Base-by-base conservation (phyloP, 2,329 filamentous ascomycete species). In the Daldinia sp. region DNA sequence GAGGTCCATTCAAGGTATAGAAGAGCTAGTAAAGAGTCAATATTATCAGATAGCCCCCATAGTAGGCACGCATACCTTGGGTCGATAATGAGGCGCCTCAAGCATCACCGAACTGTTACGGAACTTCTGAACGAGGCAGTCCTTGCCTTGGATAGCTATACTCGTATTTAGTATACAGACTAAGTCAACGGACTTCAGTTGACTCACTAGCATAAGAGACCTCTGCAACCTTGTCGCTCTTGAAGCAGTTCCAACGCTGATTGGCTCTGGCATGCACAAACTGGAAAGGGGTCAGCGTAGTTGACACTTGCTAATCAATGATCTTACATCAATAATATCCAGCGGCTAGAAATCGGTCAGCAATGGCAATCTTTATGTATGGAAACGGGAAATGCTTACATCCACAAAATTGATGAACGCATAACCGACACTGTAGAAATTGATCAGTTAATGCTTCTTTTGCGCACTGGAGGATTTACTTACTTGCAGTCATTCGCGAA, bases 31-130 rank as follows among this genome's bases (percentile, higher is more conserved):
- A 20, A 10, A 20, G 7, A 30, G 67, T 79, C 20, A 78, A 73
- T 33, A 54, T 48, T 15, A 54, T 13, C 20, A 53, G 28, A 15
- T 6, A 12, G 0, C 56, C 18, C 9, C 18, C 18, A 74, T 37
- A 55, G 1, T 1, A 30, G 4, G 18, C 5, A 6, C 4, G 67
- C 78, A 73, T 79, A 94, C 92, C 85, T 97, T 97, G 0, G 96
- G 96, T 0, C 93, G 90, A 75, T 93, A 97, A 59, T 91, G 89
- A 0, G 89, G 85, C 10, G 90, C 88, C 80, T 98, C 94, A 0
- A 95, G 85, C 93, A 98, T 98, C 33, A 99, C 94, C 0, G 93
- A 95, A 42, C 93, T 97, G 82, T 99, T 99, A 39, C 96, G 90
- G 77, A 99, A 99, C 78, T 98, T 98, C 79, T 97, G 92, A 6